Evolutionary conservation across 2,329 filamentous ascomycete species (phyloP).

Genomic region (Venturia nashicola): DNA sequence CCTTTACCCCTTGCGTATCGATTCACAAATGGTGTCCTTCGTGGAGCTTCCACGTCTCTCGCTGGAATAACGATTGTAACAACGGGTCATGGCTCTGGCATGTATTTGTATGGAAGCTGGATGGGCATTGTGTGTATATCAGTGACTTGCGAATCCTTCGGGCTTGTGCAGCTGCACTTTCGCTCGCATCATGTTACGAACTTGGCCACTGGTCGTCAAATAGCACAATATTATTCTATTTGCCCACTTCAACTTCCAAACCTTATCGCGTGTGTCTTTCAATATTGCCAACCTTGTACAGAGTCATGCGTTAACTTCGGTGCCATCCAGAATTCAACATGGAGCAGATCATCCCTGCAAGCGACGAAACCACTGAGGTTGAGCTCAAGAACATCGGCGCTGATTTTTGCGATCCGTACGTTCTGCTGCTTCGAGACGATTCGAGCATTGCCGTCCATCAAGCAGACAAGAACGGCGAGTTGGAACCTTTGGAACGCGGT

Average conservation of each 20-base stretch:
- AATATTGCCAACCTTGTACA: not conserved
- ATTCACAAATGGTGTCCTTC: not conserved
- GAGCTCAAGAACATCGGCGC: constrained; percentile 69
- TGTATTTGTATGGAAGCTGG: not conserved
- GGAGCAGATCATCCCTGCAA: constrained; percentile 82
- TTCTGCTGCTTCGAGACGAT: constrained; percentile 76
- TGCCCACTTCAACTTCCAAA: not conserved
- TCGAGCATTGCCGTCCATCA: constrained; percentile 66
- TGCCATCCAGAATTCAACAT: constrained; percentile 55
- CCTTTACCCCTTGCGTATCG: constrained; percentile 8
- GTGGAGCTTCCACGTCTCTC: not conserved
- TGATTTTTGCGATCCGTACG: constrained; percentile 76
- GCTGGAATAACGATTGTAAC: not conserved
- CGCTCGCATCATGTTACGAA: not conserved
- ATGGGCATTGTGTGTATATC: not conserved
- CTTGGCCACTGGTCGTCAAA: constrained; percentile 2
- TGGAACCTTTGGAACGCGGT: constrained; percentile 65
- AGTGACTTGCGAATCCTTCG: not conserved
- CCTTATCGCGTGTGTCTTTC: not conserved
- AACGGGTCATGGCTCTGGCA: not conserved
- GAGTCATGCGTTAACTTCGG: not conserved
- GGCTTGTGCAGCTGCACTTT: not conserved
- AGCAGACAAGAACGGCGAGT: constrained; percentile 68
- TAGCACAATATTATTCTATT: constrained; percentile 8
- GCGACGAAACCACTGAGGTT: constrained; percentile 76